phyloP scores from a whole-genome alignment of 495 filamentous ascomycete species.

The Rhizodiscina lignyota region DNA sequence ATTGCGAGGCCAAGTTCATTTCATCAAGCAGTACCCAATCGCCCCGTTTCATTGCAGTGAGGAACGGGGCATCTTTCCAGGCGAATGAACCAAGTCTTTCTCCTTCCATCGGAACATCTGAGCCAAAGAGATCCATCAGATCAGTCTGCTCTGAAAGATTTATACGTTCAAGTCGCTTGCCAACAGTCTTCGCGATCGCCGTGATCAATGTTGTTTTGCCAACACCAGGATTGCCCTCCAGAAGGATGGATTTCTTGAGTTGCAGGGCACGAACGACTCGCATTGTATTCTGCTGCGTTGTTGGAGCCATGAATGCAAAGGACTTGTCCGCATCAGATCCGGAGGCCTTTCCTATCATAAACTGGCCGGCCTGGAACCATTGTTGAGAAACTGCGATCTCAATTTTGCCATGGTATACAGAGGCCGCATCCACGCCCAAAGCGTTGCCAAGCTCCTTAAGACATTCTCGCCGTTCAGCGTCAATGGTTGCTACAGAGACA shows the following conservation, averaged over 20 bases:
- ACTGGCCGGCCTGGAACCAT: neutral
- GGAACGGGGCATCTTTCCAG: conserved; percentile 90
- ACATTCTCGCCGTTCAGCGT: conserved; percentile 50
- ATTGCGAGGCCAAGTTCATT: conserved; percentile 97
- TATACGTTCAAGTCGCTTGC: conserved; percentile 72
- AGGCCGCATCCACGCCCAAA: conserved; percentile 40
- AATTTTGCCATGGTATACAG: conserved; percentile 42
- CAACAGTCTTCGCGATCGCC: conserved; percentile 62
- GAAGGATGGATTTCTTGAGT: conserved; percentile 71
- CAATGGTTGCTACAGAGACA: conserved; percentile 37
- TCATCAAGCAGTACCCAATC: conserved; percentile 95
- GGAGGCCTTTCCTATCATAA: neutral
- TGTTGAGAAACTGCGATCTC: conserved; percentile 1
- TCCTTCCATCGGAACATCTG: conserved; percentile 87
- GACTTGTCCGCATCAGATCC: conserved; percentile 4
- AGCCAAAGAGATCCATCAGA: conserved; percentile 91
- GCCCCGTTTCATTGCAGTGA: conserved; percentile 88
- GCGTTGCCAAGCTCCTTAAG: conserved; percentile 54
- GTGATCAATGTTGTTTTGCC: conserved; percentile 90
- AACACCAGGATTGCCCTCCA: conserved; percentile 93
- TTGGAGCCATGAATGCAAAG: conserved; percentile 74
- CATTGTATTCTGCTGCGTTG: conserved; percentile 78
- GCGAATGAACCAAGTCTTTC: conserved; percentile 72
- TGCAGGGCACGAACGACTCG: conserved; percentile 81
- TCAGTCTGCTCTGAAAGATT: conserved; percentile 98